These are phyloP conservation scores for Leucocoprinus sp. DNA, from an alignment of 768 basidiomycete species.

Conservation along the genomic window DNA sequence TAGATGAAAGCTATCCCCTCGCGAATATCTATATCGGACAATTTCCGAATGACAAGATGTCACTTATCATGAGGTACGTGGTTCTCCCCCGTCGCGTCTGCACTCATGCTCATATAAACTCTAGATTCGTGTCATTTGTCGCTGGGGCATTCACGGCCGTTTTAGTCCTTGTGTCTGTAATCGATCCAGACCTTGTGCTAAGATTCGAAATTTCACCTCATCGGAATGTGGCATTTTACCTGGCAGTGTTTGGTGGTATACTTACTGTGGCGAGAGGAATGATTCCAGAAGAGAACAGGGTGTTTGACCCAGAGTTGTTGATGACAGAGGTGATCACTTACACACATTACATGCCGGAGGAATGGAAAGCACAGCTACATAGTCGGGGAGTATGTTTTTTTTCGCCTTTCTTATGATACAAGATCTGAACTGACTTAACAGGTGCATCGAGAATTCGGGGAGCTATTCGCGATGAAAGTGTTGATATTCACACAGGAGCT, in stretches of 20 bases:
- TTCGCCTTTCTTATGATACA: slow-evolving; percentile 9
- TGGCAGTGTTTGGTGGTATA: slow-evolving; percentile 79
- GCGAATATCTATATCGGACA: slow-evolving; percentile 96
- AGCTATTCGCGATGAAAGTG: slow-evolving; percentile 91
- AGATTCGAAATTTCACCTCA: slow-evolving; percentile 94
- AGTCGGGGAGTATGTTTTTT: slow-evolving; percentile 58
- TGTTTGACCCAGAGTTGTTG: slow-evolving; percentile 89
- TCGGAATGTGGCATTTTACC: slow-evolving; percentile 89
- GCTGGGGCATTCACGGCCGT: slow-evolving; percentile 97
- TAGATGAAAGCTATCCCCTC: slow-evolving; percentile 82
- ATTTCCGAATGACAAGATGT: slow-evolving; percentile 92
- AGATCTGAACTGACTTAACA: slow-evolving; percentile 24
- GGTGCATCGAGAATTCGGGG: slow-evolving; percentile 88
- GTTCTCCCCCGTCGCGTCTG: not conserved
- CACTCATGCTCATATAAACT: not conserved
- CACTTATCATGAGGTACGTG: slow-evolving; percentile 79
- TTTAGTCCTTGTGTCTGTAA: slow-evolving; percentile 80
- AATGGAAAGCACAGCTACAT: slow-evolving; percentile 86
- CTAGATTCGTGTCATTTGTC: slow-evolving; percentile 91
- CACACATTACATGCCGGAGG: slow-evolving; percentile 93
- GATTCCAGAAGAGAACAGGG: slow-evolving; percentile 90
- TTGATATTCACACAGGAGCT: slow-evolving; percentile 83
- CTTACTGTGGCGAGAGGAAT: slow-evolving; percentile 89
- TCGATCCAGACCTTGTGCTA: slow-evolving; percentile 90
- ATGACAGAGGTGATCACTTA: slow-evolving; percentile 89